These are phyloP conservation scores for Pyrus communis DNA, from an alignment of 306 rosid species.

Conservation along the genomic window DNA sequence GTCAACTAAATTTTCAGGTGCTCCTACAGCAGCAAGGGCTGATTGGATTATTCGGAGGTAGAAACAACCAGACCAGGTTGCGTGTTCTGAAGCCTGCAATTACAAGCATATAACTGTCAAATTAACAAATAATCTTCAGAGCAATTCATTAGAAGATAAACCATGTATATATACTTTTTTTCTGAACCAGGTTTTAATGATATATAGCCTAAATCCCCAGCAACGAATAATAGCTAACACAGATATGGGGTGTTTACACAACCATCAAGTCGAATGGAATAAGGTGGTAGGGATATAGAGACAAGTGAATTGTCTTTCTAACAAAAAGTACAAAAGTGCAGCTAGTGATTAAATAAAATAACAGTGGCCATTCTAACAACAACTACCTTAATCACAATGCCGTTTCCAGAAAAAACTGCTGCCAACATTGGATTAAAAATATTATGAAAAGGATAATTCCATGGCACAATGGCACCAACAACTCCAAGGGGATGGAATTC, in stretches of 20 bases:
- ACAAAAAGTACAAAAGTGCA: not conserved
- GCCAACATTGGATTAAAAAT: constrained; percentile 89
- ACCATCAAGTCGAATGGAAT: not conserved
- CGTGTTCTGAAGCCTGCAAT: constrained; percentile 83
- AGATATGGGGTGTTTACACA: not conserved
- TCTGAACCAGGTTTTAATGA: not conserved
- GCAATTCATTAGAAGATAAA: not conserved
- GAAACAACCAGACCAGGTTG: constrained; percentile 99
- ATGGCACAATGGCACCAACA: constrained; percentile 84
- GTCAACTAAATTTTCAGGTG: constrained; percentile 96
- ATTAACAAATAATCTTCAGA: constrained; percentile 11
- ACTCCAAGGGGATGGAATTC: constrained; percentile 95
- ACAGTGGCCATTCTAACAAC: constrained; percentile 6
- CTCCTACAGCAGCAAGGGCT: constrained; percentile 97
- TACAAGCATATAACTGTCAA: constrained; percentile 25
- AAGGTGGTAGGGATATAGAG: not conserved
- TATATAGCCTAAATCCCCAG: constrained; percentile 1
- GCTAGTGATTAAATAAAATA: constrained; percentile 7
- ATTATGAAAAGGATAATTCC: constrained; percentile 94
- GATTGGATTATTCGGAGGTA: constrained; percentile 89
- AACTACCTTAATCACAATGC: constrained; percentile 82
- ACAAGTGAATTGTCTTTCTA: not conserved
- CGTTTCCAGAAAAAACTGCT: constrained; percentile 81
- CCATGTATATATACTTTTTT: not conserved
- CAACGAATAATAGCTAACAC: constrained; percentile 1